phyloP scores from a whole-genome alignment of 78 protist species.

The Isochrysis galbana region DNA sequence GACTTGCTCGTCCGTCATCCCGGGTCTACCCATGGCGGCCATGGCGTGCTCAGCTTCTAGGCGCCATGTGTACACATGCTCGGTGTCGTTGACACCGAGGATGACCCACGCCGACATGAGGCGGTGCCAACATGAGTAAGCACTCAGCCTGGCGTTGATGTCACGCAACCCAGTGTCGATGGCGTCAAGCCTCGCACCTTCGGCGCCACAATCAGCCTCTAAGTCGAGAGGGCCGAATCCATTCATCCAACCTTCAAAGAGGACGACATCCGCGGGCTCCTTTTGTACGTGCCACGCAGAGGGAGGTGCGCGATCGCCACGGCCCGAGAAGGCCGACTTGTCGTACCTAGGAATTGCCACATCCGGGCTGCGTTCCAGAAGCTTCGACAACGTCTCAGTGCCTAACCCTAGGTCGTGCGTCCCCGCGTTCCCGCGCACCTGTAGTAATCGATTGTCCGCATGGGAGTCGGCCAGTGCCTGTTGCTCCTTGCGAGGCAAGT shows the following conservation, averaged over 20 bases:
- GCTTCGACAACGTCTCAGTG: background rate
- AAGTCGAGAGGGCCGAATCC: background rate
- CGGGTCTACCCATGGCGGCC: background rate
- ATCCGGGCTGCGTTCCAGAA: background rate
- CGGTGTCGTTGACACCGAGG: background rate
- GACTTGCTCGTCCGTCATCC: background rate
- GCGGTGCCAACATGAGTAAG: background rate
- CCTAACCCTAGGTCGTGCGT: background rate
- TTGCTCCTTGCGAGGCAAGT: background rate
- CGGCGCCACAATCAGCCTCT: no score
- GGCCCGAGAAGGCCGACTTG: background rate
- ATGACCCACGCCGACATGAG: background rate
- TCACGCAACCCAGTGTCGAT: background rate
- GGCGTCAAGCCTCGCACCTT: background rate
- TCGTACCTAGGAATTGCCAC: background rate
- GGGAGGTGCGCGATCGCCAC: background rate
- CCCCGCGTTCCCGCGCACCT: slow-evolving; percentile 14
- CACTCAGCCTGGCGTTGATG: background rate
- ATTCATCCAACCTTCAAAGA: background rate
- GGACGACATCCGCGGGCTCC: background rate
- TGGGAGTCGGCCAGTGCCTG: background rate
- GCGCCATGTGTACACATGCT: background rate
- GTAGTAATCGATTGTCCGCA: background rate
- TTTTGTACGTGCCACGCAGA: background rate
- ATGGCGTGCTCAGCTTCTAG: background rate